Conservation (phyloP, 768 basidiomycete species). For the Kwoniella sp. region DNA sequence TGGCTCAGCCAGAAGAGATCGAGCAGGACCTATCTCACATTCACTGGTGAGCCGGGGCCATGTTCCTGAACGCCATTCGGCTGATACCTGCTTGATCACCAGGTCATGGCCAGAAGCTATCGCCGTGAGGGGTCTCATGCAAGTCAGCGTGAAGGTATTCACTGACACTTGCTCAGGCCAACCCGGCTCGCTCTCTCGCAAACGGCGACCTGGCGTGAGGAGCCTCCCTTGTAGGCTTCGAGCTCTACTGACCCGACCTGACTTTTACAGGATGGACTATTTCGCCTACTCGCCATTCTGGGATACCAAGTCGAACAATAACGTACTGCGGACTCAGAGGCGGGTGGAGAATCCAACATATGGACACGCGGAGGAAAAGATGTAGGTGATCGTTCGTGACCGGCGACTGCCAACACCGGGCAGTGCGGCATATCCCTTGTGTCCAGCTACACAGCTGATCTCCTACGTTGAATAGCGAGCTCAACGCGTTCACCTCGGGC, state of each 20-base stretch:
- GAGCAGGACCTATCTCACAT: slow-evolving; percentile 41
- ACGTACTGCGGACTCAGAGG: slow-evolving; percentile 32
- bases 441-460: too few relatives aligned
- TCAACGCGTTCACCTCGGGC: slow-evolving; percentile 31
- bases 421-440: too few relatives aligned
- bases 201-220: slow-evolving; percentile 36
- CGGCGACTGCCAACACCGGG: too few relatives aligned
- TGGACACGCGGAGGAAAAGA: slow-evolving; percentile 37
- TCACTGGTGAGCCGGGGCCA: slow-evolving; percentile 30
- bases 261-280: slow-evolving; percentile 38
- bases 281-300: slow-evolving; percentile 46
- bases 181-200: slow-evolving; percentile 34
- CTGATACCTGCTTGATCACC: not conserved
- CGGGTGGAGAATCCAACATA: slow-evolving; percentile 35
- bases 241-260: not conserved
- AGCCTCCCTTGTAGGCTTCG: not conserved
- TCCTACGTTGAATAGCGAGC: slow-evolving; percentile 21
- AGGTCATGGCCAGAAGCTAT: slow-evolving; percentile 46
- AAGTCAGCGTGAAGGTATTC: not conserved
- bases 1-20: slow-evolving; percentile 16
- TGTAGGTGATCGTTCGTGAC: too few relatives aligned
- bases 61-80: not conserved
- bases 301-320: slow-evolving; percentile 42
- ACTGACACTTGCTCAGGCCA: slow-evolving; percentile 21
- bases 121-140: slow-evolving; percentile 19